These are phyloP conservation scores for Phytopythium helicoides DNA, from an alignment of 352 stramenopile genomes.

Conservation along the genomic window DNA sequence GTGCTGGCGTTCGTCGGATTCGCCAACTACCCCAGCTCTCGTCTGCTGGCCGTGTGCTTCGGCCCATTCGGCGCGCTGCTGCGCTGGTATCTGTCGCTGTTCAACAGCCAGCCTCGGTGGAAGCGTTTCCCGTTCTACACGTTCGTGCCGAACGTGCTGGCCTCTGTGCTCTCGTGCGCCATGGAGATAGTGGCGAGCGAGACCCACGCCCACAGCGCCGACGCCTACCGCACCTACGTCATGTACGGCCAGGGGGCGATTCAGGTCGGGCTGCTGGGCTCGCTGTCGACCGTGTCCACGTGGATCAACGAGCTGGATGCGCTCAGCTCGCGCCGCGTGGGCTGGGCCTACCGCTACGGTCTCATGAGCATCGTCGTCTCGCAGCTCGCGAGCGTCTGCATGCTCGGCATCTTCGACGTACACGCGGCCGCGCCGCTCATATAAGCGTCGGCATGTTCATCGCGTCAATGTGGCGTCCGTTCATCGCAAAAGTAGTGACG, in stretches of 20 bases:
- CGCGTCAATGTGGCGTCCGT: too few species aligned
- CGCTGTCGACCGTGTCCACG: conserved; percentile 65
- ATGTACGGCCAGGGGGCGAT: conserved; percentile 43
- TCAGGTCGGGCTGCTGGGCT: conserved; percentile 57
- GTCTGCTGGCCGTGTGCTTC: conserved; percentile 49
- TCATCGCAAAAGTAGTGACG: too few species aligned
- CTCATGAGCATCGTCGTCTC: conserved; percentile 43
- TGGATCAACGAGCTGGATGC: conserved; percentile 62
- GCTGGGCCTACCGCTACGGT: conserved; percentile 57
- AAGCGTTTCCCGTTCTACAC: conserved; percentile 65
- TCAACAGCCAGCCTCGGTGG: conserved; percentile 42
- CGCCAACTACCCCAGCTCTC: conserved; percentile 47
- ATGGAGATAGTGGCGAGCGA: conserved; percentile 42
- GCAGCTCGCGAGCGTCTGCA: conserved; percentile 52
- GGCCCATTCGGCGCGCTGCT: conserved; percentile 56
- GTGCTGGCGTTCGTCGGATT: conserved; percentile 39
- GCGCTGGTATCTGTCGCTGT: conserved; percentile 53
- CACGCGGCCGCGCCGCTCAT: conserved; percentile 41
- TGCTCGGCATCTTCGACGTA: conserved; percentile 44
- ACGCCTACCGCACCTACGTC: conserved; percentile 36
- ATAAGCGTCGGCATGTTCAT: conserved; percentile 1
- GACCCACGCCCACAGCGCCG: conserved; percentile 18
- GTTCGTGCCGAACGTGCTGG: conserved; percentile 57
- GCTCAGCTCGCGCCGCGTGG: conserved; percentile 41
- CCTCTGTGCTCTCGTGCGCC: conserved; percentile 45